phyloP scores from a whole-genome alignment of 306 rosid species.

The Rosa persica region DNA sequence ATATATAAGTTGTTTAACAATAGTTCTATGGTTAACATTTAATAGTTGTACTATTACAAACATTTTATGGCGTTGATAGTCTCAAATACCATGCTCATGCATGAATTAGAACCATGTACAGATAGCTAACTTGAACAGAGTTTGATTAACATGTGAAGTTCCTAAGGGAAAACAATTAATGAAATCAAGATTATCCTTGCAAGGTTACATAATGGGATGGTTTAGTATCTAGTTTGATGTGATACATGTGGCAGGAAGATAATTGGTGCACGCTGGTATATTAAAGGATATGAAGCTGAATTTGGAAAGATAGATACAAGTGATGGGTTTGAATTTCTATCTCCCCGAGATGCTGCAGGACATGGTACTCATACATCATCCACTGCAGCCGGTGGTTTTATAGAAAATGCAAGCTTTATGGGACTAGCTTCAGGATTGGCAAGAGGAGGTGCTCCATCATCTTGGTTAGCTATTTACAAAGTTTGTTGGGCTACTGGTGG shows the following conservation, averaged over 20 bases:
- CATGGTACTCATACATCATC: constrained; percentile 72
- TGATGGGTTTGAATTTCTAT: constrained; percentile 39
- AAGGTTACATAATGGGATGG: not conserved
- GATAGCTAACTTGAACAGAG: not conserved
- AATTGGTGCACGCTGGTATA: constrained; percentile 68
- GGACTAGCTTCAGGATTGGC: constrained; percentile 58
- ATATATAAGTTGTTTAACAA: too few species aligned
- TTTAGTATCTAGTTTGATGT: not conserved
- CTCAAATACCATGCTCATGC: not conserved
- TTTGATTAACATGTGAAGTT: not conserved
- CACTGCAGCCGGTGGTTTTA: constrained; percentile 49
- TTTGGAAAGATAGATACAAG: constrained; percentile 46
- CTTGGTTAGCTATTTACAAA: constrained; percentile 56
- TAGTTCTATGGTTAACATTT: too few species aligned
- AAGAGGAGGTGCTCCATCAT: constrained; percentile 68
- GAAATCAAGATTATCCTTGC: not conserved
- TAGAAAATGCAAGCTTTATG: constrained; percentile 42
- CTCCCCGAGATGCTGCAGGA: constrained; percentile 56
- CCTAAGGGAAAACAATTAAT: not conserved
- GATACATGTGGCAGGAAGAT: constrained; percentile 48
- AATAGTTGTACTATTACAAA: not conserved
- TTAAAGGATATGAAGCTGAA: constrained; percentile 69
- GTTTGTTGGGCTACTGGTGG: constrained; percentile 61
- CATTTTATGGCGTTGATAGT: not conserved
- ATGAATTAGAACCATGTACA: not conserved